These are phyloP conservation scores for Sclerotinia spermophila DNA, from an alignment of 2,329 filamentous ascomycete species.

Conservation along the genomic window DNA sequence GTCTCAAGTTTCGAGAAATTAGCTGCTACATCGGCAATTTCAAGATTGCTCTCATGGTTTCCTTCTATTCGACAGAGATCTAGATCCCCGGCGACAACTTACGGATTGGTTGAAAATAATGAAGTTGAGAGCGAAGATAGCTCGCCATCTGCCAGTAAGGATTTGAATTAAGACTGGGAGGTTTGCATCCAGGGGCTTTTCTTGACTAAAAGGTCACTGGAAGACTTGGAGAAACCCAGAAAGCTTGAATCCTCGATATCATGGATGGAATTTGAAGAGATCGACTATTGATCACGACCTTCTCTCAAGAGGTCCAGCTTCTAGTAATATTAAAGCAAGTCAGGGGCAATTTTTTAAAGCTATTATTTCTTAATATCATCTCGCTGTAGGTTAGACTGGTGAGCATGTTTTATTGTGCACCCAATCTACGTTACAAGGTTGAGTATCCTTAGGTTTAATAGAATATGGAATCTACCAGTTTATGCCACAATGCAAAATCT, in stretches of 20 bases:
- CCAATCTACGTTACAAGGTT: no score
- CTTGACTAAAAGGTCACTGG: not conserved
- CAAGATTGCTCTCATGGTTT: not conserved
- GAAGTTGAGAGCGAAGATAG: not conserved
- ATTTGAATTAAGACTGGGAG: not conserved
- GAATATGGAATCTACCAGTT: not conserved
- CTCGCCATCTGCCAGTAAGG: not conserved
- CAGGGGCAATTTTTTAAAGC: not conserved
- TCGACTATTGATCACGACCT: not conserved
- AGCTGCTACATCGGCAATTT: not conserved
- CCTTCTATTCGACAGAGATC: not conserved
- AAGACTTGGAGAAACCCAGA: accelerated
- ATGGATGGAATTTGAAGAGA: not conserved
- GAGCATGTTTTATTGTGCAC: accelerated
- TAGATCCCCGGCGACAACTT: not conserved
- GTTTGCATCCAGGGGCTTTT: no score
- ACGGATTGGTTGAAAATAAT: not conserved
- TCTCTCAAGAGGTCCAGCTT: not conserved
- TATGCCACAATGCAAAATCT: no score
- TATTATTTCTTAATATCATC: not conserved
- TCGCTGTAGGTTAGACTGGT: not conserved
- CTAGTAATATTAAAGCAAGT: not conserved
- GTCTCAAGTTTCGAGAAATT: not conserved
- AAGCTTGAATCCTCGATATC: not conserved
- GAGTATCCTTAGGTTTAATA: no score